Conservation (phyloP, 495 filamentous ascomycete species). For the Aspergillus avenaceus region DNA sequence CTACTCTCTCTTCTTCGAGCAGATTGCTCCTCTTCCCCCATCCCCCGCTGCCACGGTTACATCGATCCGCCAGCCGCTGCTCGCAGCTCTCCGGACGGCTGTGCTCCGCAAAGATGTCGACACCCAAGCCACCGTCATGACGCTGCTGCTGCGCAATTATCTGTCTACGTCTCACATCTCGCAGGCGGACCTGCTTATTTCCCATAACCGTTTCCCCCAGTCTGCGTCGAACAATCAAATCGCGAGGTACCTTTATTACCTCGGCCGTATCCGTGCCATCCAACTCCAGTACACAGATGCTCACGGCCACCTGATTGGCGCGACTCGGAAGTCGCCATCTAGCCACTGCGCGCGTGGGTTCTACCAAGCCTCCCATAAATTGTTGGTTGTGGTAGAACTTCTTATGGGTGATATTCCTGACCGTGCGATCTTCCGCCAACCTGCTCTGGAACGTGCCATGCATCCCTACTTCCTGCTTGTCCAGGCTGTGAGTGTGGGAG, state of each 20-base stretch:
- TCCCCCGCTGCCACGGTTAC: slow-evolving; percentile 81
- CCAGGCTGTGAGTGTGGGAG: slow-evolving; percentile 90
- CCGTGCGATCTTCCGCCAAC: slow-evolving; percentile 84
- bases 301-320: slow-evolving; percentile 87
- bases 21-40: slow-evolving; percentile 78
- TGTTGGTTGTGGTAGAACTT: slow-evolving; percentile 90
- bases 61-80: slow-evolving; percentile 76
- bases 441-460: slow-evolving; percentile 77
- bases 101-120: slow-evolving; percentile 94
- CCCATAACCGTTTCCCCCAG: slow-evolving; percentile 88
- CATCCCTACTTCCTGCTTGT: slow-evolving; percentile 90
- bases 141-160: slow-evolving; percentile 92
- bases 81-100: slow-evolving; percentile 85
- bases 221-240: slow-evolving; percentile 97
- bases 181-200: slow-evolving; percentile 92
- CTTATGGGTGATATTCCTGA: slow-evolving; percentile 99
- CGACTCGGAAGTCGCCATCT: slow-evolving; percentile 90
- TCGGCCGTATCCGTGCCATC: slow-evolving; percentile 92
- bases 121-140: slow-evolving; percentile 91
- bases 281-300: slow-evolving; percentile 95
- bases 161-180: slow-evolving; percentile 93
- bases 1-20: slow-evolving; percentile 89
- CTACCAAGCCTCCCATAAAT: slow-evolving; percentile 90
- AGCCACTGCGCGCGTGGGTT: slow-evolving; percentile 87
- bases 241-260: slow-evolving; percentile 91